Percentiles rank a stretch among this genome's conserved stretches.
phyloP scores from a whole-genome alignment of 208 protist genomes.

The Leishmania lainsoni region DNA sequence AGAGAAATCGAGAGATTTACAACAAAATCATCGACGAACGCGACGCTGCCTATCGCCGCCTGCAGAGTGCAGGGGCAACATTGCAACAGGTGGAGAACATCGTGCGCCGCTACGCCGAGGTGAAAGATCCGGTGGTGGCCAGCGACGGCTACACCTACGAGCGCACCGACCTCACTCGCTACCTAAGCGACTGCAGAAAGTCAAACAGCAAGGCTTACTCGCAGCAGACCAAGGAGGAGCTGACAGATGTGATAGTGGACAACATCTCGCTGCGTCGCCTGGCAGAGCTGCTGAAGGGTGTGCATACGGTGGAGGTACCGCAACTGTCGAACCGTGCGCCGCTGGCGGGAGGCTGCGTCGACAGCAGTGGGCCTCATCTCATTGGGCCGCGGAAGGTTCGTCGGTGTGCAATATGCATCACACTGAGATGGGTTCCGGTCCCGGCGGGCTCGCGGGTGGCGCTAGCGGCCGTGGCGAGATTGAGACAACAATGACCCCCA shows the following conservation, averaged over 20 bases:
- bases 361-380: conserved; percentile 16
- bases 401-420: conserved; percentile 12
- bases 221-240: conserved; percentile 86
- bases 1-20: conserved; percentile 70
- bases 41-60: conserved; percentile 51
- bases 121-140: conserved; percentile 81
- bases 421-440: conserved; percentile 17
- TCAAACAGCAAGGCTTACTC: conserved; percentile 86
- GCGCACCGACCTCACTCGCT: conserved; percentile 58
- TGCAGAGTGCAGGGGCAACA: conserved; percentile 19
- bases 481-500: conserved; percentile 5
- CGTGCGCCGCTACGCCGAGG: conserved; percentile 67
- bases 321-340: conserved; percentile 26
- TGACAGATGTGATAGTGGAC: conserved; percentile 73
- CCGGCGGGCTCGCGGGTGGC: neutral
- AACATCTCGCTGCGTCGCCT: conserved; percentile 80
- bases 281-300: conserved; percentile 61
- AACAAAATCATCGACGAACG: conserved; percentile 67
- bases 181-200: conserved; percentile 72
- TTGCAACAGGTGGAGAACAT: conserved; percentile 57
- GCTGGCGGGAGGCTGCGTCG: conserved; percentile 13
- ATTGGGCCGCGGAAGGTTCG: conserved; percentile 30
- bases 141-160: conserved; percentile 92
- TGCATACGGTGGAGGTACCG: conserved; percentile 52
- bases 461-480: conserved; percentile 6